Conservation (phyloP, 345 rosid species). For the Melaleuca alternifolia region DNA sequence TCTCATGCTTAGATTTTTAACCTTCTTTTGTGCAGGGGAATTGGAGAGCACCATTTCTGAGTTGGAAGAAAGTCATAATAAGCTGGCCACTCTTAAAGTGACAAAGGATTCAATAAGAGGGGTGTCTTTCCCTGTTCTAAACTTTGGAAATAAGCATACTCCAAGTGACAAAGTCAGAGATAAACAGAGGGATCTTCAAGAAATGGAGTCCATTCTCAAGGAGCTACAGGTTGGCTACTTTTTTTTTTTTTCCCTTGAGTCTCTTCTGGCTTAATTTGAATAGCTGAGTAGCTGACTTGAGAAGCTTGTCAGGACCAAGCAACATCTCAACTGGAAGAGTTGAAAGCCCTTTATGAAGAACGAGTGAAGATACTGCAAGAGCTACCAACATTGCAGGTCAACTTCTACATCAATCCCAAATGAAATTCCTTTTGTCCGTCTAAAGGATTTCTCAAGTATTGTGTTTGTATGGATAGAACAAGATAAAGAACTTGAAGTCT, state of each 20-base stretch:
- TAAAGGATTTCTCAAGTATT: conserved; percentile 2
- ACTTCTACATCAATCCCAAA: not conserved
- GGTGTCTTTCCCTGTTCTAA: conserved; percentile 62
- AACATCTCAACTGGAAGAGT: conserved; percentile 51
- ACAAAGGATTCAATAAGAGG: conserved; percentile 82
- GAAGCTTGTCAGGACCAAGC: conserved; percentile 57
- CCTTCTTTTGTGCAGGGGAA: conserved; percentile 42
- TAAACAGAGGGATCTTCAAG: conserved; percentile 60
- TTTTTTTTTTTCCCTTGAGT: conserved; percentile 1
- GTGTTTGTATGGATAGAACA: conserved; percentile 42
- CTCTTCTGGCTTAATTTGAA: conserved; percentile 1
- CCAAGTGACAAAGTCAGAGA: conserved; percentile 51
- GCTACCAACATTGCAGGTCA: conserved; percentile 60
- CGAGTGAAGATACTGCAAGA: conserved; percentile 55
- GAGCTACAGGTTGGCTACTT: conserved; percentile 47
- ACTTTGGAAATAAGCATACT: conserved; percentile 49
- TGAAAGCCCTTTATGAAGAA: conserved; percentile 66
- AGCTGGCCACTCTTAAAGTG: conserved; percentile 63
- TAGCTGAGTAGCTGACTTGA: not conserved
- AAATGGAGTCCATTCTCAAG: conserved; percentile 62
- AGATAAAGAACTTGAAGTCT: conserved; percentile 52
- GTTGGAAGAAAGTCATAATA: conserved; percentile 54
- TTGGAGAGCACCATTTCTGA: conserved; percentile 49
- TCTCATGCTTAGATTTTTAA: conserved; percentile 8
- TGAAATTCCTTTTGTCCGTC: not conserved